Evolutionary conservation across 805 yeast species (phyloP).

Genomic region (Saccharomycodes ludwigii): DNA sequence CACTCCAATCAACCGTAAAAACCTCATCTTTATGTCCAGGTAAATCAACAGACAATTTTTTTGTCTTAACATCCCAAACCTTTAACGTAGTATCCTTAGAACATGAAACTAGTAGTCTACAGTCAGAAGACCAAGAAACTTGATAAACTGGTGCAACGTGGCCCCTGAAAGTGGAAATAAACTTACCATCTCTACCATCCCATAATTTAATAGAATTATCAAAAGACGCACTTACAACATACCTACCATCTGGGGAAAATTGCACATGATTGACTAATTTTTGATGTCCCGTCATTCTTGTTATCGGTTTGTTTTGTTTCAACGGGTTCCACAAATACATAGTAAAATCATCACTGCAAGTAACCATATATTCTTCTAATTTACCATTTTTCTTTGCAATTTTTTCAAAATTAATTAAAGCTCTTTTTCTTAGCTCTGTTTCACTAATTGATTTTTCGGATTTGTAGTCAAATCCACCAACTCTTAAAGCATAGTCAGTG

Average conservation of each 20-base stretch:
- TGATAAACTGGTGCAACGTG: constrained; percentile 98
- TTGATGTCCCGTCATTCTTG: constrained; percentile 96
- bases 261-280: constrained; percentile 91
- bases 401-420: constrained; percentile 41
- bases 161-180: constrained; percentile 82
- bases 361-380: constrained; percentile 78
- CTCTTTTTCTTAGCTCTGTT: constrained; percentile 34
- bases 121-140: constrained; percentile 95
- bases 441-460: constrained; percentile 32
- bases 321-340: constrained; percentile 96
- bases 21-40: constrained; percentile 97
- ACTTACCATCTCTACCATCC: constrained; percentile 91
- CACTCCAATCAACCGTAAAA: constrained; percentile 95
- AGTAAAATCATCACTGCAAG: constrained; percentile 95
- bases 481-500: constrained; percentile 76
- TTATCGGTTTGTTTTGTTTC: constrained; percentile 66
- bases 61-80: constrained; percentile 88
- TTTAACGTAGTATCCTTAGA: constrained; percentile 93
- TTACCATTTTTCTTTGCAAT: constrained; percentile 42
- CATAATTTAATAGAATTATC: constrained; percentile 92
- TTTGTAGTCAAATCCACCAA: constrained; percentile 79
- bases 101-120: constrained; percentile 80
- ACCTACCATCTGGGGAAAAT: constrained; percentile 90
- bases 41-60: constrained; percentile 73
- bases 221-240: constrained; percentile 83